Percentiles rank a stretch among this genome's conserved stretches.
Evolutionary conservation across 1,284 basidiomycete species (phyloP).

Genomic region (Boletus sp.): DNA sequence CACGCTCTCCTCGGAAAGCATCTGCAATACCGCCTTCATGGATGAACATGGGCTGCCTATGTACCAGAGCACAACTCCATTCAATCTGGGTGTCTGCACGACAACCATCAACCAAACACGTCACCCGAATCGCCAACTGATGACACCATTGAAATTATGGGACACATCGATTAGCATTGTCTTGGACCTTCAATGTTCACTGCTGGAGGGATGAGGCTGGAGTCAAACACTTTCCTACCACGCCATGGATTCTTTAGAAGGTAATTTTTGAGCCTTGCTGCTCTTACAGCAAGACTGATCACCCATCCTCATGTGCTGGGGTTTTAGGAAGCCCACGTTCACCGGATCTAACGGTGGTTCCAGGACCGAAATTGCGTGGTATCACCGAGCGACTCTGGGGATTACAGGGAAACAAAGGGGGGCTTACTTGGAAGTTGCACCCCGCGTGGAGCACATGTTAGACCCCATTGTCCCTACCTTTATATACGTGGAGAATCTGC

Average conservation of each 20-base stretch:
- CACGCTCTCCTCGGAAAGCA: constrained; percentile 27
- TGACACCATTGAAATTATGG: constrained; percentile 21
- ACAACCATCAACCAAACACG: constrained; percentile 25
- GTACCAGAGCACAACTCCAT: constrained; percentile 32
- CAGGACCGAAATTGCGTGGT: constrained; percentile 30
- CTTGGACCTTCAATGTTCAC: constrained; percentile 27
- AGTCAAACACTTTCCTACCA: constrained; percentile 28
- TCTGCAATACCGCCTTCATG: constrained; percentile 33
- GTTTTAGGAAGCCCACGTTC: constrained; percentile 34
- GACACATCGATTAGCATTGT: constrained; percentile 29
- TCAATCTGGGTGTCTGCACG: constrained; percentile 28
- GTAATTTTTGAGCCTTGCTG: constrained; percentile 12
- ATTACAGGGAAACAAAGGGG: constrained; percentile 29
- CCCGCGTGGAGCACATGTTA: constrained; percentile 40
- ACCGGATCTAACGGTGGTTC: constrained; percentile 27
- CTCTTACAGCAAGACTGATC: background rate
- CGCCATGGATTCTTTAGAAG: constrained; percentile 24
- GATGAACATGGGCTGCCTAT: constrained; percentile 29
- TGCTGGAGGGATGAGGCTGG: constrained; percentile 21
- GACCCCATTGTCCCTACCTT: constrained; percentile 46
- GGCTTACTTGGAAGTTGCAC: constrained; percentile 41
- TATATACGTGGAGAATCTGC: constrained; percentile 42
- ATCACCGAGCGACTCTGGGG: constrained; percentile 30
- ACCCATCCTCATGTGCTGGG: background rate
- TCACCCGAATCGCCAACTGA: background rate